Percentiles rank a stretch among this genome's conserved stretches.
These are phyloP conservation scores for Fraxinus albicans DNA, from an alignment of 305 asterid species.

Conservation along the genomic window DNA sequence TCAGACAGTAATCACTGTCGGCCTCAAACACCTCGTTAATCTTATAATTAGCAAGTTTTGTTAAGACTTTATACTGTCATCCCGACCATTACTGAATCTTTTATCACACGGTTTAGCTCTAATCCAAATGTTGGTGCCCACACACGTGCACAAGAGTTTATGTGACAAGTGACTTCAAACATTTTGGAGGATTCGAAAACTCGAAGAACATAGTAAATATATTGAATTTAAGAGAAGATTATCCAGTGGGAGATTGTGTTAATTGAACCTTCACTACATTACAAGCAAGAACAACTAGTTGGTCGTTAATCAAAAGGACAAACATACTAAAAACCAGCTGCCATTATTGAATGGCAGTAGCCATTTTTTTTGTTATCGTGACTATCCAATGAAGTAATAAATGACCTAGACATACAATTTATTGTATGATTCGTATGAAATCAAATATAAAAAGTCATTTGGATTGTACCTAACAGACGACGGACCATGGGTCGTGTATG, in stretches of 20 bases:
- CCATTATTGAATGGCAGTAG: neutral
- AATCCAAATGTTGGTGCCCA: neutral
- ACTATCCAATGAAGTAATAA: neutral
- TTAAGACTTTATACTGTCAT: neutral
- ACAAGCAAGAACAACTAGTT: neutral
- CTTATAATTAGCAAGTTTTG: neutral
- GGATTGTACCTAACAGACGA: neutral
- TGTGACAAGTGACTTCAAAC: neutral
- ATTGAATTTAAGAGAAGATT: neutral
- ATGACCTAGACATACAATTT: neutral
- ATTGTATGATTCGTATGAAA: neutral
- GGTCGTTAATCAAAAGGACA: neutral
- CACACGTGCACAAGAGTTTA: neutral
- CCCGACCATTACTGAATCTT: neutral
- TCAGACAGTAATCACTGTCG: constrained; percentile 20
- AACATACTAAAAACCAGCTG: neutral
- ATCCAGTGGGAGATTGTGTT: neutral
- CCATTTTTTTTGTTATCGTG: neutral
- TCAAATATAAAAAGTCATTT: neutral
- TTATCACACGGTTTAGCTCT: neutral
- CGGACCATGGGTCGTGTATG: neutral
- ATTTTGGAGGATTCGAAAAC: neutral
- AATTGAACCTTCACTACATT: neutral
- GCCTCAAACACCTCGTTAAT: constrained; percentile 26
- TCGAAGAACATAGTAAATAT: neutral